Base-by-base conservation (phyloP, 2,329 filamentous ascomycete genomes). In the Aureobasidium sp. region DNA sequence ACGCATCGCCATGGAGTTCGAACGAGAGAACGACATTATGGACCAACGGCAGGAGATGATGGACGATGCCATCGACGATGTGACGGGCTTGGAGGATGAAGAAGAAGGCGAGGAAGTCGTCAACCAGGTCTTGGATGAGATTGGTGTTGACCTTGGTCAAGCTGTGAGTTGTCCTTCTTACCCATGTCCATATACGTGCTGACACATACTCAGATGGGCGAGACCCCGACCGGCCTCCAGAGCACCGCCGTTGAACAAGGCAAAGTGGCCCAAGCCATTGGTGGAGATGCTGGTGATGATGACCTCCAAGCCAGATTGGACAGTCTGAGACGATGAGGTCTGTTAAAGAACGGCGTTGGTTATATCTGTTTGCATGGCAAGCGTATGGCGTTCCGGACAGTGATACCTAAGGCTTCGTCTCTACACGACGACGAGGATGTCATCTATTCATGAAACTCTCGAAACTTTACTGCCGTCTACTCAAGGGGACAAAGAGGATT, bases 41-140 rank as follows among this genome's bases (percentile, higher is more conserved):
- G 94, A 99, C 68, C 91, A 97, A 76, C 84, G 94, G 65, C 92
- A 97, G 74, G 94, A 97, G 75, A 96, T 99, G 89, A 97, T 99
- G 94, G 93, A 97, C 71, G 94, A 97, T 74, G 93, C 91, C 21
- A 94, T 99, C 62, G 94, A 99, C 71, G 94, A 99, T 73, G 92
- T 93, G 53, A 96, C 94, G 68, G 94, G 95, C 25, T 79, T 95
- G 38, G 85, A 87, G 60, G 85, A 95, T 63, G 94, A 99, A 70
- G 94, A 96, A 68, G 94, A 97, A 73, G 90, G 92, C 35, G 94
- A 99, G 67, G 94, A 99, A 72, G 89, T 97, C 13, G 91, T 99
- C 35, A 95, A 96, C 69, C 91, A 96, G 75, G 90, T 99, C 5
- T 75, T 99, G 69, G 94, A 97, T 71, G 94, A 97, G 76, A 96